Percentiles rank a stretch among this genome's conserved stretches.
These are phyloP conservation scores for Dendrobium nobile DNA, from an alignment of 106 monocot species.

Conservation along the genomic window DNA sequence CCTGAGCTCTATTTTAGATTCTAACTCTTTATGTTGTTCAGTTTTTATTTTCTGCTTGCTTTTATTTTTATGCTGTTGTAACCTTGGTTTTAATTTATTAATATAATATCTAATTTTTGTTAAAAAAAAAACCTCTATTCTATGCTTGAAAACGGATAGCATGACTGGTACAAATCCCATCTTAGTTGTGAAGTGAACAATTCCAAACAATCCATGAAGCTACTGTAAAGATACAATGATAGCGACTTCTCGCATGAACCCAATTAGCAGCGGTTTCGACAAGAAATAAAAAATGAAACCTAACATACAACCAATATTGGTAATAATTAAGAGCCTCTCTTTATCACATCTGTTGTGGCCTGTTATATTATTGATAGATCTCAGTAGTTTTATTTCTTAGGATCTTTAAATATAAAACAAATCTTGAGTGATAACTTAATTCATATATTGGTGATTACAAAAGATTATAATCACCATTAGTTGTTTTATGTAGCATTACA, in stretches of 20 bases:
- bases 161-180: slow-evolving; percentile 75
- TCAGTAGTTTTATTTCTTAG: not conserved
- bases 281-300: slow-evolving; percentile 87
- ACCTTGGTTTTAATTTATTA: too few relatives aligned
- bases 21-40: too few relatives aligned
- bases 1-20: too few relatives aligned
- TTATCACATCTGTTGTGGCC: not conserved
- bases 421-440: not conserved
- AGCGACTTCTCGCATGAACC: slow-evolving; percentile 86
- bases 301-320: slow-evolving; percentile 22
- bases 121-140: too few relatives aligned
- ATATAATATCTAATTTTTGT: too few relatives aligned
- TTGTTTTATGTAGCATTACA: too few relatives aligned
- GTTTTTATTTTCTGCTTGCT: too few relatives aligned
- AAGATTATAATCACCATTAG: too few relatives aligned
- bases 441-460: too few relatives aligned
- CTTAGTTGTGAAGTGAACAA: slow-evolving; percentile 68
- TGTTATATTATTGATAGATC: not conserved
- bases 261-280: slow-evolving; percentile 65
- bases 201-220: slow-evolving; percentile 75
- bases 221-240: slow-evolving; percentile 82
- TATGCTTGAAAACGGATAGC: slow-evolving; percentile 50
- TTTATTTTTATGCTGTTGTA: too few relatives aligned
- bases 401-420: not conserved
- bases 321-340: not conserved